Base-by-base conservation (phyloP, 2,329 filamentous ascomycete genomes). In the Leptographium procerum region DNA sequence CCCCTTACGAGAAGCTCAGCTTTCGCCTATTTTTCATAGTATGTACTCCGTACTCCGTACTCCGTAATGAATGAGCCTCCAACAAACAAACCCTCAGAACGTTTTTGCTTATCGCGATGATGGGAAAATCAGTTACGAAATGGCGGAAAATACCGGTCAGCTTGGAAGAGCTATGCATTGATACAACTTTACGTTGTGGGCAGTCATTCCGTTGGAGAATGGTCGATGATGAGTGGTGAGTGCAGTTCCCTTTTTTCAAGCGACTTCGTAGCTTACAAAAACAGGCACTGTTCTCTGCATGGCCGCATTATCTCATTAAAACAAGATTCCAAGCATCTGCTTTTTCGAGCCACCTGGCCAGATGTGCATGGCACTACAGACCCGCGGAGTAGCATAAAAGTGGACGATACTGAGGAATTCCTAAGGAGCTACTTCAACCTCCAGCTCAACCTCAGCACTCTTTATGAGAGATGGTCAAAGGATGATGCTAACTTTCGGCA, bases 141-240 rank as follows among this genome's bases (percentile, higher is more conserved):
- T 99, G 94, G 94, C 84, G 84, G 63, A 95, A 89, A 74, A 75
- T 99, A 64, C 91, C 94, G 28, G 76, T 96, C 47, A 88, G 79
- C 61, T 74, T 96, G 36, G 82, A 85, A 4, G 94, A 99, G 69
- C 81, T 99, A 4, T 96, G 90, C 69, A 91, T 99, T 64, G 90
- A 96, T 66, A 99, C 92, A 0, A 96, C 91, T 0, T 76, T 99
- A 36, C 86, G 92, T 62, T 99, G 94, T 70, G 94, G 94, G 4
- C 94, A 99, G 71, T 96, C 92, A 0, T 99, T 99, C 66, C 86
- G 92, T 75, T 99, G 94, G 94, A 87, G 86, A 61, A 91, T 91
- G 69, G 83, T 89, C 54, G 81, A 84, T 50, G 84, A 91, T 69
- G 87, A 92, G 77, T 99, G 94, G 94, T 88, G 66, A 63, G 70